These are phyloP conservation scores for Phytophthora pistaciae DNA, from an alignment of 352 stramenopile species.

Conservation along the genomic window DNA sequence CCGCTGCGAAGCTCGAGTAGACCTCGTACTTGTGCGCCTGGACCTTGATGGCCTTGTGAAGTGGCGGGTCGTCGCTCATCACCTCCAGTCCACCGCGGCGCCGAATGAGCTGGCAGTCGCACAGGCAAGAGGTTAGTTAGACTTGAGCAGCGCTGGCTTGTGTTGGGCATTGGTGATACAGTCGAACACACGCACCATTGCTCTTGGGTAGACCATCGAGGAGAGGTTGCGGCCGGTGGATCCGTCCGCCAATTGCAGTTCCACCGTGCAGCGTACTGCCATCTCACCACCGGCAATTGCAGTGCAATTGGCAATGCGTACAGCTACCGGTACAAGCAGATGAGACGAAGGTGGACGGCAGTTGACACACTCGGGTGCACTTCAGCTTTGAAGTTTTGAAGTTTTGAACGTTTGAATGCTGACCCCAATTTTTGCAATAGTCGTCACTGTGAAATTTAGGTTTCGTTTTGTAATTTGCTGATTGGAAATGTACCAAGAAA, in stretches of 20 bases:
- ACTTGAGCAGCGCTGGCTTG: background rate
- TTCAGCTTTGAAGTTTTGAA: conserved; percentile 5
- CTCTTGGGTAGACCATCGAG: conserved; percentile 47
- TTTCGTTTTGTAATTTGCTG: background rate
- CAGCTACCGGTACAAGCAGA: background rate
- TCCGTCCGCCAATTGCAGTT: conserved; percentile 70
- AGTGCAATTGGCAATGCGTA: background rate
- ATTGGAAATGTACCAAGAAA: background rate
- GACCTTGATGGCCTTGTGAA: conserved; percentile 66
- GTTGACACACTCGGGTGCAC: background rate
- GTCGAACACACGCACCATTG: conserved; percentile 36
- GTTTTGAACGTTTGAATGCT: conserved; percentile 4
- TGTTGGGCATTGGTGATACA: background rate
- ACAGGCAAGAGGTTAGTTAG: background rate
- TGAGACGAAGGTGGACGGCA: background rate
- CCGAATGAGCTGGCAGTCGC: conserved; percentile 46
- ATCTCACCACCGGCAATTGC: conserved; percentile 4
- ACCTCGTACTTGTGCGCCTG: conserved; percentile 63
- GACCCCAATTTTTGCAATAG: background rate
- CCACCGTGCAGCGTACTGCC: conserved; percentile 53
- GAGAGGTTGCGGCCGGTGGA: conserved; percentile 55
- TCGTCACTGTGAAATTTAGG: background rate
- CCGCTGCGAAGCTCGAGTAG: conserved; percentile 70
- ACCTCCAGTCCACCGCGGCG: conserved; percentile 65
- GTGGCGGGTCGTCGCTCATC: conserved; percentile 53